A percentile compares a stretch with the other conserved stretches of the same genome.
Conservation (phyloP, 768 basidiomycete species). For the Auricularia cornea region DNA sequence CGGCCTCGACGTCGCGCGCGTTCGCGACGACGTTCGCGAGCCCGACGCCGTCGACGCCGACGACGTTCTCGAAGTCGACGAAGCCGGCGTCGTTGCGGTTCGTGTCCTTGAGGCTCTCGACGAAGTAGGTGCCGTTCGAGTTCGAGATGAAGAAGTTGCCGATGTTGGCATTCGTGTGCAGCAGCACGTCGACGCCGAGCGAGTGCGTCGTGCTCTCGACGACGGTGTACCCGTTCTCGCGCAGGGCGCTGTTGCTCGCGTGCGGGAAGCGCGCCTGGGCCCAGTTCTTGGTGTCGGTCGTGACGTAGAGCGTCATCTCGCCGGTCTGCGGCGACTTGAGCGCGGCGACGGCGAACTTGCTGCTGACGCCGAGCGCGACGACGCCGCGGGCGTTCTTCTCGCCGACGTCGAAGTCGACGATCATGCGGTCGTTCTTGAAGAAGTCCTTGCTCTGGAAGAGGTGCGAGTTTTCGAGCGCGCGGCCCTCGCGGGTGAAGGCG, state of each 20-base stretch:
- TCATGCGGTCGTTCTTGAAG: slow-evolving; percentile 52
- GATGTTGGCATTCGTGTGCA: slow-evolving; percentile 44
- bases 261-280: slow-evolving; percentile 90
- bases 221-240: slow-evolving; percentile 93
- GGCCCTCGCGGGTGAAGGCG: slow-evolving; percentile 51
- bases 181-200: slow-evolving; percentile 86
- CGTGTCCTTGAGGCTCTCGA: slow-evolving; percentile 83
- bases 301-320: slow-evolving; percentile 81
- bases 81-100: slow-evolving; percentile 84
- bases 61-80: slow-evolving; percentile 87
- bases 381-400: slow-evolving; percentile 81
- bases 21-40: slow-evolving; percentile 84
- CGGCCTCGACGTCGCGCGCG: slow-evolving; percentile 70
- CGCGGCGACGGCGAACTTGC: slow-evolving; percentile 88
- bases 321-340: slow-evolving; percentile 53
- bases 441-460: slow-evolving; percentile 84
- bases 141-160: slow-evolving; percentile 95
- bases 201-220: slow-evolving; percentile 92
- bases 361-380: slow-evolving; percentile 87
- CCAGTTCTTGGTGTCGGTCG: slow-evolving; percentile 77
- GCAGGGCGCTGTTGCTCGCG: slow-evolving; percentile 63
- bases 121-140: slow-evolving; percentile 93
- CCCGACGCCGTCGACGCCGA: slow-evolving; percentile 84
- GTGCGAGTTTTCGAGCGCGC: slow-evolving; percentile 48
- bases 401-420: slow-evolving; percentile 78